phyloP scores from a whole-genome alignment of 1,139 yeast species.

The Ogataea hybrid region DNA sequence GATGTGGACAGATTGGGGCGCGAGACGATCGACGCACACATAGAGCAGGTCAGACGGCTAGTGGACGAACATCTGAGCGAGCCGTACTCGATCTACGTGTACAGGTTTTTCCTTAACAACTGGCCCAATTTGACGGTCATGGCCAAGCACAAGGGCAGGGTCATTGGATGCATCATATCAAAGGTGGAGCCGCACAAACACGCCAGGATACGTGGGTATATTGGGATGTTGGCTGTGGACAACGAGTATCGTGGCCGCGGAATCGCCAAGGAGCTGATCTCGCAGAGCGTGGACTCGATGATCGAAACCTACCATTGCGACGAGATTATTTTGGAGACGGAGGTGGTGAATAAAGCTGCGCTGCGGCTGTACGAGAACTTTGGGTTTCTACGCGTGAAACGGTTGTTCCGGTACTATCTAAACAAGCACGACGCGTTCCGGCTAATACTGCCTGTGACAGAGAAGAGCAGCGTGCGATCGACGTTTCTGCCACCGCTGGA shows the following conservation, averaged over 20 bases:
- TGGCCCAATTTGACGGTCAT: conserved; percentile 65
- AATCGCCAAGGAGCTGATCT: conserved; percentile 72
- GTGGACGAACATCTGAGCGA: conserved; percentile 65
- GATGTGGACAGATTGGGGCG: conserved; percentile 16
- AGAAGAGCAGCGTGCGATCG: conserved; percentile 45
- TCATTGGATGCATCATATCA: conserved; percentile 82
- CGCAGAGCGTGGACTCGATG: conserved; percentile 66
- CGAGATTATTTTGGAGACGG: conserved; percentile 90
- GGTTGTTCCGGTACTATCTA: conserved; percentile 82
- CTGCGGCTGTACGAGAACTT: conserved; percentile 75
- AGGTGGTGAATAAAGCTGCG: conserved; percentile 78
- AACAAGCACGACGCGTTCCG: conserved; percentile 93
- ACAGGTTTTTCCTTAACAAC: conserved; percentile 63
- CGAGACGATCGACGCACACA: conserved; percentile 24
- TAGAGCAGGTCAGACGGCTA: conserved; percentile 34
- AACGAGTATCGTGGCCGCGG: conserved; percentile 71
- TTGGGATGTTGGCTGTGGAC: conserved; percentile 92
- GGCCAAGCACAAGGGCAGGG: conserved; percentile 41
- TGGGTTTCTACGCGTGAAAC: conserved; percentile 80
- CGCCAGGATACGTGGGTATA: conserved; percentile 77
- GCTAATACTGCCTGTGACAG: conserved; percentile 65
- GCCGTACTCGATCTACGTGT: conserved; percentile 72
- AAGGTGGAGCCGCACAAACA: conserved; percentile 79
- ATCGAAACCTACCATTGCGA: conserved; percentile 59
- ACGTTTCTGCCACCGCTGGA: conserved; percentile 33